These are phyloP conservation scores for Periconia digitata DNA, from an alignment of 2,329 filamentous ascomycete species.

Conservation along the genomic window DNA sequence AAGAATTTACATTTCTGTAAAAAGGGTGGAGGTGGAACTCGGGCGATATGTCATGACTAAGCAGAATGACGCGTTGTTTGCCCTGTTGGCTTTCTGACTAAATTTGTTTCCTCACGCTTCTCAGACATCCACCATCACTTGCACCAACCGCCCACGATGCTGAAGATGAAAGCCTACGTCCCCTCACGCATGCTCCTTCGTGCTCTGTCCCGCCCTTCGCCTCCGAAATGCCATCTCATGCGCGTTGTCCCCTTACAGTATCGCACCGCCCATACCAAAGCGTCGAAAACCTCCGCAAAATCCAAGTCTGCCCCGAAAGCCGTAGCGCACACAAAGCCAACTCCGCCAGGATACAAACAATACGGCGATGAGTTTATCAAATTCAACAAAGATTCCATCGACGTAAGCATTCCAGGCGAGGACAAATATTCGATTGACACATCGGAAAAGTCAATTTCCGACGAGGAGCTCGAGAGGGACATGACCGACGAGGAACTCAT, in stretches of 20 bases:
- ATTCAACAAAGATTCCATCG: not conserved
- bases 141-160: no score
- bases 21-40: no score
- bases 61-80: no score
- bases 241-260: conserved; percentile 18
- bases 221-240: conserved; percentile 19
- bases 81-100: no score
- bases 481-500: conserved; percentile 23
- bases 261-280: conserved; percentile 10
- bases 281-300: conserved; percentile 21
- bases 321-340: no score
- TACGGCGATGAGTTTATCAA: not conserved
- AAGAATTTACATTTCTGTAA: no score
- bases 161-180: no score
- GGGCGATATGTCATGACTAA: no score
- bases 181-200: conserved; percentile 29
- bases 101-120: no score
- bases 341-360: no score
- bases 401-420: not conserved
- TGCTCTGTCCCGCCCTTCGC: conserved; percentile 23
- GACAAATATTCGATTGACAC: not conserved
- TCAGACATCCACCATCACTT: no score
- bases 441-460: not conserved
- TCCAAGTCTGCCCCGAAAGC: conserved; percentile 11
- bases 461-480: conserved; percentile 12